A percentile compares a stretch with the other conserved stretches of the same genome.
phyloP scores from a whole-genome alignment of 2,329 filamentous ascomycete species.

The Colletotrichum simmondsii region DNA sequence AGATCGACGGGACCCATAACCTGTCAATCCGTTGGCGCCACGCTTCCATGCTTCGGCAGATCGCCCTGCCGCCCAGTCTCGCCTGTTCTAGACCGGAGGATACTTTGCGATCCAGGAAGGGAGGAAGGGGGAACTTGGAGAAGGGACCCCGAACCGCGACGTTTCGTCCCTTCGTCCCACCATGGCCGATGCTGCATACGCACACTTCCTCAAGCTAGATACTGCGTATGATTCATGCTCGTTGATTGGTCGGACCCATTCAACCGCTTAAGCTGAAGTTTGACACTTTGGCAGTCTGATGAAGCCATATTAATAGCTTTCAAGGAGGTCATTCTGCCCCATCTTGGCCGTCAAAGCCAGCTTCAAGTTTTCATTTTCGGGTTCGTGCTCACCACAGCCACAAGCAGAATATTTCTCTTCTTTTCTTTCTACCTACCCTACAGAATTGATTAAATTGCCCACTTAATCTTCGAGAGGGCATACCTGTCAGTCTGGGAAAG shows the following conservation, averaged over 20 bases:
- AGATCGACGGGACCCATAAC: not conserved
- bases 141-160: not conserved
- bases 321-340: not conserved
- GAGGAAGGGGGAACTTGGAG: too few species aligned
- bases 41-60: not conserved
- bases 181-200: not conserved
- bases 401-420: not conserved
- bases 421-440: not conserved
- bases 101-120: slow-evolving; percentile 3
- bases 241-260: not conserved
- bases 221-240: not conserved
- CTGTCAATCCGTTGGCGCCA: slow-evolving; percentile 11
- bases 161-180: slow-evolving; percentile 29
- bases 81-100: slow-evolving; percentile 23
- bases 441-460: not conserved
- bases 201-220: not conserved
- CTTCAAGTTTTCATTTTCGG: not conserved
- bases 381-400: not conserved
- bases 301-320: slow-evolving; percentile 8
- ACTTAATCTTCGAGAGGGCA: not conserved
- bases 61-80: slow-evolving; percentile 13
- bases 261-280: slow-evolving; percentile 2
- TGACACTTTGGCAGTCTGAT: slow-evolving; percentile 8
- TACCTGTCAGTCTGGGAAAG: not conserved
- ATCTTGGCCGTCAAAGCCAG: not conserved